A percentile compares a stretch with the other conserved stretches of the same genome.
Evolutionary conservation across 768 basidiomycete genomes (phyloP).

Genomic region (Mrakia frigida): DNA sequence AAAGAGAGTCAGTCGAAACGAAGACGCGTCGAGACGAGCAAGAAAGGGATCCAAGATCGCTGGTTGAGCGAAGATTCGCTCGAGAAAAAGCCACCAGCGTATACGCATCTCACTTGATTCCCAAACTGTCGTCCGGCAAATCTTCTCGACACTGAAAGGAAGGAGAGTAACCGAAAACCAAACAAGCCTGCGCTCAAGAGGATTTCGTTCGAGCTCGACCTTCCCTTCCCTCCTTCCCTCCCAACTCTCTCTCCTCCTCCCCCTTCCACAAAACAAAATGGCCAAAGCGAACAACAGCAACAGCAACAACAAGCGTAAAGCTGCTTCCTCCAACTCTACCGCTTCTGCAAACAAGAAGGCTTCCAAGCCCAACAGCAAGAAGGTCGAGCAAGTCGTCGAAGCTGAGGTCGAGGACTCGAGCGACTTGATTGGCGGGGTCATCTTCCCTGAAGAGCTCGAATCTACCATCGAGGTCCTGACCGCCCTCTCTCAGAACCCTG

Average conservation of each 20-base stretch:
- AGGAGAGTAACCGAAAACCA: not conserved
- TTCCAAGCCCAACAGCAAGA: not conserved
- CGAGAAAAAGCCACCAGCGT: no score
- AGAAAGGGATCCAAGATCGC: no score
- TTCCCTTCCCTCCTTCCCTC: not conserved
- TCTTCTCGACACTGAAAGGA: no score
- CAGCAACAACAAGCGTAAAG: conserved; percentile 15
- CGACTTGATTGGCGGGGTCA: conserved; percentile 21
- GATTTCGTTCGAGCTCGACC: conserved; percentile 4
- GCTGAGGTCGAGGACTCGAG: not conserved
- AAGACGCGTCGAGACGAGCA: no score
- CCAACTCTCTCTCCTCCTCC: not conserved
- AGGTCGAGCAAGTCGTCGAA: not conserved
- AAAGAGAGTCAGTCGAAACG: no score
- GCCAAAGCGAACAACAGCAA: conserved; percentile 10
- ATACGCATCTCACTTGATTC: no score
- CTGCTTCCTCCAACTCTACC: not conserved
- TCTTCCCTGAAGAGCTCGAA: conserved; percentile 28
- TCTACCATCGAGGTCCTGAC: conserved; percentile 24
- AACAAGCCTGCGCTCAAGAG: not conserved
- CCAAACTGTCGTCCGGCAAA: no score
- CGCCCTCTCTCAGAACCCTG: conserved; percentile 12
- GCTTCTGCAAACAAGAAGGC: conserved; percentile 3
- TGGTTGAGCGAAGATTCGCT: no score
- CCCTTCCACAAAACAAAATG: not conserved